phyloP scores from a whole-genome alignment of 2,329 filamentous ascomycete genomes.

The Fusarium lyarnte region DNA sequence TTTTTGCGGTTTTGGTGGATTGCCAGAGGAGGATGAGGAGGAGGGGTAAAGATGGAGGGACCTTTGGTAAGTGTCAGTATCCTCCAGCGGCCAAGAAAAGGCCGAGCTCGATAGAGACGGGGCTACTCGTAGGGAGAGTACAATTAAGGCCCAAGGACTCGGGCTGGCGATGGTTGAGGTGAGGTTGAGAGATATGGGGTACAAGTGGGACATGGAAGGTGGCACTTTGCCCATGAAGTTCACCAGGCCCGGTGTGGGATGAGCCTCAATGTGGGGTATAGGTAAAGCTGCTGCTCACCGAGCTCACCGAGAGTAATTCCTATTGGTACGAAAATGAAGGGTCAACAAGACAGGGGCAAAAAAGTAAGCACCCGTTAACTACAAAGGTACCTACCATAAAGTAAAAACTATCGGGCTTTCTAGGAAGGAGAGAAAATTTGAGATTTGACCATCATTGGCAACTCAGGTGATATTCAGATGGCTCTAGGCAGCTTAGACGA shows the following conservation, averaged over 20 bases:
- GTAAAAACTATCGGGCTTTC: background rate
- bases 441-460: background rate
- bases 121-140: background rate
- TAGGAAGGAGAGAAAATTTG: background rate
- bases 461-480: background rate
- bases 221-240: conserved; percentile 27
- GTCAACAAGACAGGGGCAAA: background rate
- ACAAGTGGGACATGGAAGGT: conserved; percentile 35
- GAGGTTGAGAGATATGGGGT: conserved; percentile 24
- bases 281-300: conserved; percentile 7
- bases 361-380: background rate
- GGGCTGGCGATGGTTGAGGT: conserved; percentile 8
- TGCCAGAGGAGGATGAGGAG: background rate
- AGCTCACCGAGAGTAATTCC: conserved; percentile 7
- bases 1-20: conserved; percentile 49
- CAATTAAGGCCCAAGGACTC: conserved; percentile 1
- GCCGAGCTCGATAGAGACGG: background rate
- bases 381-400: background rate
- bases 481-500: background rate
- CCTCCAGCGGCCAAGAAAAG: background rate
- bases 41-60: conserved; percentile 1
- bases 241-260: conserved; percentile 29
- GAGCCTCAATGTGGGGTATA: conserved; percentile 40
- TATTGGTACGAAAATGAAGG: background rate
- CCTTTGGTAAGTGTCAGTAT: background rate